Evolutionary conservation across 2,329 filamentous ascomycete species (phyloP), one percentile per base, ranked within the genome.

Genomic region (Penicillium sp.): DNA sequence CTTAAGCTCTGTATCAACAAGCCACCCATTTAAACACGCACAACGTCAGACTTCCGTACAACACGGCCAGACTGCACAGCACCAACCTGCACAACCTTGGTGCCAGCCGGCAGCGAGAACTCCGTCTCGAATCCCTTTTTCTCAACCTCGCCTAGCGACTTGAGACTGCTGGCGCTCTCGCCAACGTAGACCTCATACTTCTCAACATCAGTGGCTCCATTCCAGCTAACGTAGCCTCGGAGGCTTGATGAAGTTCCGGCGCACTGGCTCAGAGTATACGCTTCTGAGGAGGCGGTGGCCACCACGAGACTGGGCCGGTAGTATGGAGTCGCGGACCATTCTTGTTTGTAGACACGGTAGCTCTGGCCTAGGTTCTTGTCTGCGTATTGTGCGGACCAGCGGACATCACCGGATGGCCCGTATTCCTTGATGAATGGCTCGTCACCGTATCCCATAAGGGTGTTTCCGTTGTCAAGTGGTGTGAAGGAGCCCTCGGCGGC

Each of bases 351-450:
- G 16, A 66, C 69, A 14, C 74, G 71, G 63, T 76, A 76, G 13
- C 71, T 74, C 26, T 65, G 62, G 16, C 67, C 68, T 14, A 65
- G 52, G 49, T 70, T 65, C 54, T 70, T 65, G 13, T 64, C 58
- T 31, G 69, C 70, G 35, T 74, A 76, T 49, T 71, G 67, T 13
- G 69, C 69, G 16, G 69, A 70, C 52, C 74, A 58, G 3, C 74
- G 65, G 10, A 65, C 65, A 2, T 71, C 67, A 11, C 70, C 69
- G n/a, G 64, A 52, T 27, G 61, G 60, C n/a, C 69, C 68, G 29
- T 68, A 72, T 50, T 76, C 74, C 24, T 74, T 75, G 50, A 76
- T 64, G n/a, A 63, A 65, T 4, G 74, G 61, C 47, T 71, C 72
- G 5, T 66, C 68, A 7, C 74, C 74, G 58, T 75, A 76, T 39